Base-by-base conservation (phyloP, 2,329 filamentous ascomycete species). In the Emergomyces orientalis region DNA sequence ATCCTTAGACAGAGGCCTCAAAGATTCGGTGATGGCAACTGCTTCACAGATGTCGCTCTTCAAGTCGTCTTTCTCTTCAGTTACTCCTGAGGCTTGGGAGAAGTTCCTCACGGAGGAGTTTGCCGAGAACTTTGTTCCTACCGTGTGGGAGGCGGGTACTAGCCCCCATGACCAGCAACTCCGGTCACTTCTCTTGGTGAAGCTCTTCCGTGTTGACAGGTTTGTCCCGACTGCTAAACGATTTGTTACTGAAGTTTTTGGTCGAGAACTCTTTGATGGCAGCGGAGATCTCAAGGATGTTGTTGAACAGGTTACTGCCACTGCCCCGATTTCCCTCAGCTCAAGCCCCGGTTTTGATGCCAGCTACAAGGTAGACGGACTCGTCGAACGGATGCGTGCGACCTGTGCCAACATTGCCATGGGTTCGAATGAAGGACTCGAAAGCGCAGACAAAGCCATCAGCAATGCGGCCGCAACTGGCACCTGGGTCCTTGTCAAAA, bases 401-500 rank as follows among this genome's bases (percentile, higher is more conserved):
- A 87, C 85, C 62, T 99, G 94, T 78, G 92, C 91, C 64, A 97
- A 97, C 75, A 97, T 99, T 72, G 95, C 95, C 70, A 99, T 99
- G 94, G 94, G 94, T 72, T 97, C 94, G 55, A 95, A 95, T 71
- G 94, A 99, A 80, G 90, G 91, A 73, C 81, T 95, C 22, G 87
- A 92, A 63, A 94, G 87, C 65, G 94, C 94, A 22, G 94, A 99
- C 81, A 96, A 96, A 77, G 94, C 95, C 37, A 91, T 99, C 72
- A 89, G 86, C 76, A 91, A 91, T 70, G 94, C 94, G 11, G 93
- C 94, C 5, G 90, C 95, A 63, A 89, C 88, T 19, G 94, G 94
- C 68, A 91, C 87, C 32, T 99, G 94, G 94, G 95, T 99, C 11
- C 83, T 99, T 65, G 87, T 99, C 82, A 99, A 99, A 85, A 99